phyloP scores from a whole-genome alignment of 2,329 filamentous ascomycete species.

The Calonectria fujianensis region DNA sequence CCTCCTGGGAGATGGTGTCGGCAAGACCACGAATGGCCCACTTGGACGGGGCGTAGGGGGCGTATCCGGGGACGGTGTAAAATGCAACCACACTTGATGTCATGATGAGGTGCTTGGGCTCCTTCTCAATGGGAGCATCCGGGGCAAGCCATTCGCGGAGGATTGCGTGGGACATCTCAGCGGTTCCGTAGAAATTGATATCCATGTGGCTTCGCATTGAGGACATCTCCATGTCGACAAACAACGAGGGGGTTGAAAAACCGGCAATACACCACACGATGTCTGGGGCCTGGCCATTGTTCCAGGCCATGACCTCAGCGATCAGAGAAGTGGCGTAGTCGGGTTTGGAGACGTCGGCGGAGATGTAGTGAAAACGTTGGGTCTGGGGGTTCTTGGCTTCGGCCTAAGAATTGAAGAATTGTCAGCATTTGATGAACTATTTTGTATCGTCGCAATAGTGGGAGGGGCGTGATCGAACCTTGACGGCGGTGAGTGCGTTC shows the following conservation, averaged over 20 bases:
- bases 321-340: constrained; percentile 83
- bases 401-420: constrained; percentile 65
- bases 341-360: constrained; percentile 85
- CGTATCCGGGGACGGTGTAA: constrained; percentile 87
- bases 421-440: background rate
- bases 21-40: constrained; percentile 88
- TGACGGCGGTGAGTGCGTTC: constrained; percentile 78
- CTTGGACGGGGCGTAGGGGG: constrained; percentile 89
- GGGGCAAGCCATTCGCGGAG: constrained; percentile 83
- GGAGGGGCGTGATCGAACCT: constrained; percentile 65
- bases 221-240: constrained; percentile 82
- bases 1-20: constrained; percentile 89
- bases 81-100: constrained; percentile 87
- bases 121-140: constrained; percentile 63
- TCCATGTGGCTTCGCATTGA: constrained; percentile 88
- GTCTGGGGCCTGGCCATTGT: constrained; percentile 83
- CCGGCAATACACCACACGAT: constrained; percentile 95
- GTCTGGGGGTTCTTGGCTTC: constrained; percentile 77
- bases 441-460: background rate
- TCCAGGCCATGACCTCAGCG: constrained; percentile 85
- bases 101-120: constrained; percentile 88
- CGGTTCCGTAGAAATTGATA: constrained; percentile 90
- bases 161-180: constrained; percentile 89
- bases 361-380: constrained; percentile 89
- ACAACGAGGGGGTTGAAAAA: constrained; percentile 82